Evolutionary conservation across 208 protist species (phyloP).

Genomic region (Leptomonas pyrrhocoris): DNA sequence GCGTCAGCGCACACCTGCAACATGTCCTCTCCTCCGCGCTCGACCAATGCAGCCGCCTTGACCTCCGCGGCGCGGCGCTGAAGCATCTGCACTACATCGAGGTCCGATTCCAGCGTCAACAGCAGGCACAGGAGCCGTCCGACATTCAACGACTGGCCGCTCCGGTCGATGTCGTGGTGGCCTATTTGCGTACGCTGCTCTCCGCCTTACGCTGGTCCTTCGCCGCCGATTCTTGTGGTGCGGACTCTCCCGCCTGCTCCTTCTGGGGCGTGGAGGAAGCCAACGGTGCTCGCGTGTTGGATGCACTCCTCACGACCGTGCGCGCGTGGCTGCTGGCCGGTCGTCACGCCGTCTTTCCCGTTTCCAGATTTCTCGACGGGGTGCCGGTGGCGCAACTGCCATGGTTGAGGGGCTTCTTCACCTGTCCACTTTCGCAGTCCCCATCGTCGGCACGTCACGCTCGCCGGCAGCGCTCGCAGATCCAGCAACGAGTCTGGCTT

Average conservation of each 20-base stretch:
- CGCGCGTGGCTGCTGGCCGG: slow-evolving; percentile 56
- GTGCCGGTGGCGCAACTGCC: slow-evolving; percentile 63
- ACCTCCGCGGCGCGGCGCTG: slow-evolving; percentile 63
- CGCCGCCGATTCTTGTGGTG: no score
- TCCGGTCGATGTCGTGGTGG: slow-evolving; percentile 45
- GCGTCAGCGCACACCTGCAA: slow-evolving; percentile 15
- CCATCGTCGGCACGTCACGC: slow-evolving; percentile 19
- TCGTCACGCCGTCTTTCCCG: slow-evolving; percentile 42
- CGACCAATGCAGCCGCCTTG: slow-evolving; percentile 44
- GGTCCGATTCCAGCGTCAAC: slow-evolving; percentile 25
- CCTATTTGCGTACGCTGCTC: slow-evolving; percentile 55
- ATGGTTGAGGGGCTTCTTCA: slow-evolving; percentile 68
- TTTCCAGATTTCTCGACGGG: slow-evolving; percentile 56
- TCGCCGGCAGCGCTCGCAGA: slow-evolving; percentile 46
- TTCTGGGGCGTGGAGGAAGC: slow-evolving; percentile 52
- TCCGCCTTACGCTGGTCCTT: slow-evolving; percentile 30
- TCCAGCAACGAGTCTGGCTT: slow-evolving; percentile 72
- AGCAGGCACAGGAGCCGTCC: slow-evolving; percentile 6
- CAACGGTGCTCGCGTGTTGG: slow-evolving; percentile 27
- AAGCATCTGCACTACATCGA: slow-evolving; percentile 58
- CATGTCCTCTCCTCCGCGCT: slow-evolving; percentile 42
- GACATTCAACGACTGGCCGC: slow-evolving; percentile 28
- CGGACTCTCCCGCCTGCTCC: neutral
- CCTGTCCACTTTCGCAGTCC: neutral
- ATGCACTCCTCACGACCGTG: slow-evolving; percentile 34